Evolutionary conservation across 768 basidiomycete genomes (phyloP).

Genomic region (Boletus insuetus): DNA sequence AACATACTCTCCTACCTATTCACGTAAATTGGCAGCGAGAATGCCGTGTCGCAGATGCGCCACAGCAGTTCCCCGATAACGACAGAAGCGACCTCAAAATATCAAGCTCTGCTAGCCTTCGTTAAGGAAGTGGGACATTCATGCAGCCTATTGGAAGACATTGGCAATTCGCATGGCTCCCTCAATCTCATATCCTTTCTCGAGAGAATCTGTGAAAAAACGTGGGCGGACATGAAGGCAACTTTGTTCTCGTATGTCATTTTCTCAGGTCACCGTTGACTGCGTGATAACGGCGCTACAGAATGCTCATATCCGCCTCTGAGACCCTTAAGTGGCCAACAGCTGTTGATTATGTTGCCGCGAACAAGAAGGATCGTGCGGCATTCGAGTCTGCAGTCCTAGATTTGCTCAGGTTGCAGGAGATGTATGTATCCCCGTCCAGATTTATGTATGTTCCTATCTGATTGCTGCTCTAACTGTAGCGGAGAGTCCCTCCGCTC

Average conservation of each 20-base stretch:
- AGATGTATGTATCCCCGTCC: constrained; percentile 53
- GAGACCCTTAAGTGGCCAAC: constrained; percentile 88
- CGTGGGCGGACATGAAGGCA: constrained; percentile 76
- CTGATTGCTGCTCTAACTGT: constrained; percentile 6
- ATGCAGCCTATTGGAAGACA: constrained; percentile 46
- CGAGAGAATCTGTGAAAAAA: constrained; percentile 57
- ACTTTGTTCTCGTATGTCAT: constrained; percentile 57
- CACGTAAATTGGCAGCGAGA: constrained; percentile 44
- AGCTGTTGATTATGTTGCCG: constrained; percentile 59
- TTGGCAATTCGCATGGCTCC: constrained; percentile 42
- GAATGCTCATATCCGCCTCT: constrained; percentile 58
- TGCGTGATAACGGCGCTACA: constrained; percentile 28
- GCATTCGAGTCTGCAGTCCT: constrained; percentile 75
- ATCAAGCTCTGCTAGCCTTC: constrained; percentile 60
- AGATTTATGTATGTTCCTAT: neutral
- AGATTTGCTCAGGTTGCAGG: constrained; percentile 76
- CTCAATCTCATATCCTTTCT: constrained; percentile 65
- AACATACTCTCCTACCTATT: constrained; percentile 1
- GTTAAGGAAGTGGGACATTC: constrained; percentile 46
- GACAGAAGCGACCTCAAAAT: constrained; percentile 48
- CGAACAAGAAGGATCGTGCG: constrained; percentile 48
- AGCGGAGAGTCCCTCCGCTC: constrained; percentile 55
- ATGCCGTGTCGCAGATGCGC: constrained; percentile 53
- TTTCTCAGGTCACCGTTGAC: neutral
- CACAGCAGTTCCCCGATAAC: constrained; percentile 40